Percentiles rank a stretch among this genome's conserved stretches.
These are phyloP conservation scores for Cephaloascus fragrans DNA, from an alignment of 805 yeast genomes.

Conservation along the genomic window DNA sequence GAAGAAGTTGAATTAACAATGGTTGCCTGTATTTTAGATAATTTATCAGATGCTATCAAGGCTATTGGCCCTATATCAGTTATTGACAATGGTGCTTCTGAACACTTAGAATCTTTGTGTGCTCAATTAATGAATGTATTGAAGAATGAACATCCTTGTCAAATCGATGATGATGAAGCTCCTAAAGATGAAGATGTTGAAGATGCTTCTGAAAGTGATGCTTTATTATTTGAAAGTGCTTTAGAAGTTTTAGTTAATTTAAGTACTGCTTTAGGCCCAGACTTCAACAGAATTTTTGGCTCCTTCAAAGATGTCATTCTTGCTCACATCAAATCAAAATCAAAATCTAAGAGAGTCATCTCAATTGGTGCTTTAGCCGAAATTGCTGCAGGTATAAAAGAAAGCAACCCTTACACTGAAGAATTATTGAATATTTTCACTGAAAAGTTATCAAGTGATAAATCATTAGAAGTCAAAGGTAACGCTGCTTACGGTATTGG, in stretches of 20 bases:
- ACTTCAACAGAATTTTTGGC: conserved; percentile 63
- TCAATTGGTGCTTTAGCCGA: conserved; percentile 91
- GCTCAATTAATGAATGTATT: conserved; percentile 61
- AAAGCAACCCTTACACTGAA: conserved; percentile 52
- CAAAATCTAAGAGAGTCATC: conserved; percentile 67
- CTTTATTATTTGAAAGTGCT: conserved; percentile 74
- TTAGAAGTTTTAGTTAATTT: conserved; percentile 76
- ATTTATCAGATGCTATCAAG: conserved; percentile 56
- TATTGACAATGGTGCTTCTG: conserved; percentile 47
- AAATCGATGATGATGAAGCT: conserved; percentile 52
- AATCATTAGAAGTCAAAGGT: conserved; percentile 82
- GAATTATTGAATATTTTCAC: conserved; percentile 65
- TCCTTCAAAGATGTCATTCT: conserved; percentile 60
- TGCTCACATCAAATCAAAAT: conserved; percentile 48
- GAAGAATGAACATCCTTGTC: conserved; percentile 79
- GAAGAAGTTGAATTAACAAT: conserved; percentile 80
- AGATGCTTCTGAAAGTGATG: conserved; percentile 51
- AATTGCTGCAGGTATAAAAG: conserved; percentile 66
- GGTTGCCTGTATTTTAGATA: conserved; percentile 72
- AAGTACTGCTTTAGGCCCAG: conserved; percentile 68
- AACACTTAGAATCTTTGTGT: conserved; percentile 58
- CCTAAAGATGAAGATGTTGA: conserved; percentile 45
- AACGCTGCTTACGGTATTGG: conserved; percentile 97
- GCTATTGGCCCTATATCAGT: conserved; percentile 67
- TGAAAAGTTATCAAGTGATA: conserved; percentile 61